Base-by-base conservation (phyloP, 768 basidiomycete species). In the Obba rivulosa region DNA sequence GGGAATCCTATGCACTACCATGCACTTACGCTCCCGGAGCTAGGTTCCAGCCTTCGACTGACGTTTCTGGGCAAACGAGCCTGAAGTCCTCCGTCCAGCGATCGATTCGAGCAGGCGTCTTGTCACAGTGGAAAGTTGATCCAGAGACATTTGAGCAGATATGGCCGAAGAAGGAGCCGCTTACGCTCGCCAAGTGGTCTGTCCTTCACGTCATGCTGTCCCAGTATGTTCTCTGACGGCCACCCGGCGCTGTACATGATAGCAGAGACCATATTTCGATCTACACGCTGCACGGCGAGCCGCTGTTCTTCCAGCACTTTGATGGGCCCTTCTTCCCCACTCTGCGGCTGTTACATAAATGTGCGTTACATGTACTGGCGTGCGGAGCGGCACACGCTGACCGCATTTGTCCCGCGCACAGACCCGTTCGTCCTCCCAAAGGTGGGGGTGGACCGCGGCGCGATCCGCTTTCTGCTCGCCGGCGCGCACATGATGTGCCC, bases 401-500 rank as follows among this genome's bases (percentile, higher is more conserved):
- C 13, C 7, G 24, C n/a, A 17, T 28, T 43, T 28, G 34, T 17
- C 8, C 24, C 39, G 14, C 20, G 8, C 43, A 24, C 66, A 99
- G 95, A 96, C 72, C 96, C 96, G 8, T 86, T 79, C 59, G 74
- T 98, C 55, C 78, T 98, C 25, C 92, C 94, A 4, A 82, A 77
- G 58, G 92, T 95, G 42, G 81, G 84, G 55, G 77, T 98, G 41
- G 96, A 99, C 73, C 85, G 95, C 43, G 96, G 96, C 42, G 96
- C 96, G 45, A 99, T 99, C 70, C 89, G 94, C 28, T 99, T 97
- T 69, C 78, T 99, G 34, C 81, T 99, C 40, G 85, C 83, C 10
- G 96, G 92, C 14, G 92, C 92, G 21, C 84, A 87, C 69, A 93
- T 95, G 88, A 95, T 95, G 92, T 93, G 87, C 58, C 96, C 96